These are phyloP conservation scores for Microcera coccophila DNA, from an alignment of 2,329 filamentous ascomycete genomes.

Conservation along the genomic window DNA sequence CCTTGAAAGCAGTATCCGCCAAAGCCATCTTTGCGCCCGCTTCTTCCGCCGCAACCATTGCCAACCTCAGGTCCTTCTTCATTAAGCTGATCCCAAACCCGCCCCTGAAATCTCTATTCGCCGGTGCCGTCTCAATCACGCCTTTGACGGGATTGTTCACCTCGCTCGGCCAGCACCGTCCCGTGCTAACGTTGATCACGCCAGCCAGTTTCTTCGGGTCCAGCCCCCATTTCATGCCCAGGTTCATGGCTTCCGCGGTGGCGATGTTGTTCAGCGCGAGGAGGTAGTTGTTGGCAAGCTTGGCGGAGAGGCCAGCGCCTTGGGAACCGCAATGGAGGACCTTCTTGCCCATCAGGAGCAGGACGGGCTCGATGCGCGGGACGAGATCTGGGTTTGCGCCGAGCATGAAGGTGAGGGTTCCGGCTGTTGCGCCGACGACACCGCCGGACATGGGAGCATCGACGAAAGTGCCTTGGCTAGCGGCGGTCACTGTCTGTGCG, in stretches of 20 bases:
- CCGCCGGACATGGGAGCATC: slow-evolving; percentile 97
- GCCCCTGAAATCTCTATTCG: slow-evolving; percentile 69
- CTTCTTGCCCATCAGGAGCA: slow-evolving; percentile 79
- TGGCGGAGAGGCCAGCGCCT: slow-evolving; percentile 81
- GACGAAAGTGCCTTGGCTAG: slow-evolving; percentile 71
- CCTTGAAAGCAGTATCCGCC: slow-evolving; percentile 56
- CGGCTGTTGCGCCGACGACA: slow-evolving; percentile 83
- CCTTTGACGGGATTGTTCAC: slow-evolving; percentile 92
- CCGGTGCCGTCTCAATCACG: slow-evolving; percentile 72
- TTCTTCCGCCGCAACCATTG: slow-evolving; percentile 67
- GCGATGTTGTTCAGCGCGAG: slow-evolving; percentile 87
- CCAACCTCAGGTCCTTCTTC: slow-evolving; percentile 74
- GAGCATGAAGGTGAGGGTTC: slow-evolving; percentile 93
- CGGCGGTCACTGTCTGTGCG: slow-evolving; percentile 61
- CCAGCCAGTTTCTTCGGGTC: slow-evolving; percentile 66
- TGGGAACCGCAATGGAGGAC: slow-evolving; percentile 83
- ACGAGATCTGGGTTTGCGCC: slow-evolving; percentile 63
- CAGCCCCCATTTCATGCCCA: slow-evolving; percentile 59
- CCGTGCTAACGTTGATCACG: slow-evolving; percentile 90
- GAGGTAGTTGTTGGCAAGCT: slow-evolving; percentile 96
- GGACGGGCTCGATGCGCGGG: slow-evolving; percentile 60
- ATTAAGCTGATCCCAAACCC: slow-evolving; percentile 76
- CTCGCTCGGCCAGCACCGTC: slow-evolving; percentile 94
- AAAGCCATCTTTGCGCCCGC: slow-evolving; percentile 63
- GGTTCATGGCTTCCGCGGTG: slow-evolving; percentile 62